Base-by-base conservation (phyloP, 2,329 filamentous ascomycete species). In the Fusarium chlamydosporum region DNA sequence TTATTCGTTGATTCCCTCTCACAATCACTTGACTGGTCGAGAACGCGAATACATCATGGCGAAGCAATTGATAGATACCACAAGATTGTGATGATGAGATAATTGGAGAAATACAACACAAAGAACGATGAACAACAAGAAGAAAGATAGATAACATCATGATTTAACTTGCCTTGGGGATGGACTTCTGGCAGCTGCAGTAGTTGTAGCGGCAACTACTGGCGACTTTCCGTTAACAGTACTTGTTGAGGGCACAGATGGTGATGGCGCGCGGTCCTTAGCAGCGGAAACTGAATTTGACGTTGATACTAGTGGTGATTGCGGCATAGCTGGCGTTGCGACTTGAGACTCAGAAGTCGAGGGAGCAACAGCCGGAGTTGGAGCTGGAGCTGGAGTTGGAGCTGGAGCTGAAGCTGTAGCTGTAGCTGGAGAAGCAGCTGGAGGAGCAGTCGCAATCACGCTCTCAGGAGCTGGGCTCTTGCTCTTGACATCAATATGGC, bases 21-120 rank as follows among this genome's bases (percentile, higher is more conserved):
- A 64, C 53, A 56, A 55, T 70, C 67, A 56, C 67, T 70, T 70
- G 67, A 69, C 66, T 68, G 61, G 52, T 11, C 31, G 57, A 67
- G 61, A 63, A 67, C 53, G 54, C 66, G 57, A 70, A 56, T 54
- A 67, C 50, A 64, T 52, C 37, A 67, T 58, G 66, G 65, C 60
- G 54, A 45, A 60, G 62, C 40, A 56, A 38, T 40, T 45, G 40
- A 41, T 23, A 23, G 23, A 40, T 51, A 51, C 31, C 37, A 56
- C 65, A 50, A 50, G 31, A 46, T 47, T 27, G 46, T 41, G 37
- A 33, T 41, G 34, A 23, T 47, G 42, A 18, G 38, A 47, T 12
- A 48, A 35, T n/a, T 12, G 31, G 12, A 20, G 26, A 34, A 29
- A 29, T 9, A 13, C 7, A 15, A 23, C 23, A 23, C 23, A 23